Base-by-base conservation (phyloP, 2,329 filamentous ascomycete genomes). In the Hymenoscyphus fructigenus region DNA sequence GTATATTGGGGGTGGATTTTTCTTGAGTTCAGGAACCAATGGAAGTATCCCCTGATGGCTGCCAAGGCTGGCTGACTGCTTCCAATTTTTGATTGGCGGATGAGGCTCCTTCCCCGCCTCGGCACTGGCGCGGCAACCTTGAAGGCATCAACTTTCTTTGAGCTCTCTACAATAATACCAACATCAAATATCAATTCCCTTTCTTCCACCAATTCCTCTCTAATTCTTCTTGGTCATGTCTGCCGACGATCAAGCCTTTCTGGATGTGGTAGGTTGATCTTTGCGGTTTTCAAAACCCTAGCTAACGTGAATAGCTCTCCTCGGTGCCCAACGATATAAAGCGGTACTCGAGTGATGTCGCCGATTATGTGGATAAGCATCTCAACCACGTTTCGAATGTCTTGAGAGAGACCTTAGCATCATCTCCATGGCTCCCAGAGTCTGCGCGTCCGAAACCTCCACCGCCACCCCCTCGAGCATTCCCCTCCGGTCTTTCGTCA, bases 351-450 rank as follows among this genome's bases (percentile, higher is more conserved):
- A 82, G 84, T 71, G 84, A 91, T 61, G 84, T 94, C 67, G 92
- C 92, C 75, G 89, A 92, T 69, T 90, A 89, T 70, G 86, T 96
- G 76, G 92, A 97, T 78, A 83, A 85, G 65, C 88, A 93, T 75
- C 89, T 97, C 77, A 92, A 97, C 73, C 83, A 84, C 66, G 88
- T 92, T 56, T 91, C 93, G 62, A 81, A 83, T 41, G 82, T 84
- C 44, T 82, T 97, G 57, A 87, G 91, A 75, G 88, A 92, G 68
- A 84, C 84, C 4, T 81, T 92, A 57, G 84, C 89, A 44, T 82
- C 87, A 44, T 84, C 87, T 62, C 78, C 83, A 75, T 95, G 92
- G 91, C 80, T 96, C 15, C 91, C 91, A 53, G 84, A 90, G 50
- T 83, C 84, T 65, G 81, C 91, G 55, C 85, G 87, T 20, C 85